Evolutionary conservation across 768 basidiomycete genomes (phyloP).

Genomic region (Brasilioporus rufonigricans): DNA sequence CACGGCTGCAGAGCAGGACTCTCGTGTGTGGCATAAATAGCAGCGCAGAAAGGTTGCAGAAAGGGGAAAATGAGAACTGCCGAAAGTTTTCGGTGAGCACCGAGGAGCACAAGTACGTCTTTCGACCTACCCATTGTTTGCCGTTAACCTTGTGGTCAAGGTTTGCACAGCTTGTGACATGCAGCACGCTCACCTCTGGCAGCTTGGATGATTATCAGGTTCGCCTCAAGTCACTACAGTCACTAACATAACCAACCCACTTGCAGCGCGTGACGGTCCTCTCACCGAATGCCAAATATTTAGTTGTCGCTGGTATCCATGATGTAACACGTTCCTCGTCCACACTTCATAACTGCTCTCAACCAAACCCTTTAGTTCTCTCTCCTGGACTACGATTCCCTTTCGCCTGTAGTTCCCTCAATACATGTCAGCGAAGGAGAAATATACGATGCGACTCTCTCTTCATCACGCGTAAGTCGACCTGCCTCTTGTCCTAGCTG

Average conservation of each 20-base stretch:
- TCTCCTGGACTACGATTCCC: conserved; percentile 62
- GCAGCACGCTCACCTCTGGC: conserved; percentile 57
- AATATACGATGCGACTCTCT: conserved; percentile 86
- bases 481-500: not conserved
- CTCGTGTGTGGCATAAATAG: conserved; percentile 91
- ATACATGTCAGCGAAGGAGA: conserved; percentile 65
- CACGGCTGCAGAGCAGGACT: conserved; percentile 38
- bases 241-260: conserved; percentile 6
- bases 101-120: conserved; percentile 55
- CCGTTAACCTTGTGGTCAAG: conserved; percentile 16
- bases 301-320: conserved; percentile 73
- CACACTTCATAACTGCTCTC: conserved; percentile 11
- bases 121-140: not conserved
- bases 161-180: conserved; percentile 36
- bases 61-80: conserved; percentile 81
- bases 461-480: conserved; percentile 52
- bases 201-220: conserved; percentile 87
- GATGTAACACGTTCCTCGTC: conserved; percentile 46
- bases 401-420: conserved; percentile 46
- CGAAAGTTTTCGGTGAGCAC: conserved; percentile 55
- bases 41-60: conserved; percentile 53
- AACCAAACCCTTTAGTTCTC: conserved; percentile 44
- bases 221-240: not conserved
- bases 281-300: conserved; percentile 61
- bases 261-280: conserved; percentile 80